phyloP scores from a whole-genome alignment of 331 rosid species.

The Saraca asoca region DNA sequence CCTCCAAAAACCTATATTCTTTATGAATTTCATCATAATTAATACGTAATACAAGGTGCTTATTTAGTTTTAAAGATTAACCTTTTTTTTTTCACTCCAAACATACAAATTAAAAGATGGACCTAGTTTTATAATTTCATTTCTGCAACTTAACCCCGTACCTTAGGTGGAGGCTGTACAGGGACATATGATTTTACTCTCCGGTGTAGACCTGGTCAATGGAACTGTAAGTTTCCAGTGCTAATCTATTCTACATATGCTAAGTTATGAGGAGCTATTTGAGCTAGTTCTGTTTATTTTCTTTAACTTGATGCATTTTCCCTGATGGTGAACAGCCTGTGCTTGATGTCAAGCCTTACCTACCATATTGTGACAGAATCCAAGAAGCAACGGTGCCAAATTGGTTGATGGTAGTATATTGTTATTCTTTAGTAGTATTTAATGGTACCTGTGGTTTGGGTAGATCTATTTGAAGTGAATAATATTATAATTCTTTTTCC shows the following conservation, averaged over 20 bases:
- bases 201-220: constrained; percentile 94
- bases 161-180: constrained; percentile 79
- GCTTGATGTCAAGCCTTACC: constrained; percentile 88
- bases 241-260: constrained; percentile 29
- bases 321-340: constrained; percentile 62
- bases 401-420: constrained; percentile 70
- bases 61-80: too few relatives aligned
- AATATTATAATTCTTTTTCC: neutral
- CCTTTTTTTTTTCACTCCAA: neutral
- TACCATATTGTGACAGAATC: constrained; percentile 81
- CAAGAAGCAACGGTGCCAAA: constrained; percentile 71
- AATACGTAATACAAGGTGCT: too few relatives aligned
- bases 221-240: constrained; percentile 73
- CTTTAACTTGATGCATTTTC: constrained; percentile 23
- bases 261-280: constrained; percentile 6
- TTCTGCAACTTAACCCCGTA: constrained; percentile 6
- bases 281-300: constrained; percentile 26
- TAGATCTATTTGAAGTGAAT: neutral
- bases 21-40: neutral
- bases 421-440: constrained; percentile 32
- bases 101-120: constrained; percentile 15
- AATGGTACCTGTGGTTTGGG: constrained; percentile 4
- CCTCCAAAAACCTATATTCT: neutral
- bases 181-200: constrained; percentile 73
- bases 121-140: neutral